Conservation (phyloP, 2,329 filamentous ascomycete species). For the Ophiostoma himal-ulmi region DNA sequence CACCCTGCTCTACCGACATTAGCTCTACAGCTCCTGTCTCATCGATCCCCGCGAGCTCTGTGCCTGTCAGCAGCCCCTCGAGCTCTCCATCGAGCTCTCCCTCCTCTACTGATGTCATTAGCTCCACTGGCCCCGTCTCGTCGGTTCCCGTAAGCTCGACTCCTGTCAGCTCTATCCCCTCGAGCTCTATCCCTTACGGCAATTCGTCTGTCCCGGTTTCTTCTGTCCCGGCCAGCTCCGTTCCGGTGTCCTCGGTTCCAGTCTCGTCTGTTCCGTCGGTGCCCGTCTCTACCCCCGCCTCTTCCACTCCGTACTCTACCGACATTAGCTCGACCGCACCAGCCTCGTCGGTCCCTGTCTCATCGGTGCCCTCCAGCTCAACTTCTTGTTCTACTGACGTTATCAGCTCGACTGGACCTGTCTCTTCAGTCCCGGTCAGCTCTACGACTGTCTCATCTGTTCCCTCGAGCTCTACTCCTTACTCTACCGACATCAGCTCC, state of each 20-base stretch:
- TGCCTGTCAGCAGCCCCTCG: not conserved
- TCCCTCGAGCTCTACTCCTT: not conserved
- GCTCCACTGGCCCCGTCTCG: not conserved
- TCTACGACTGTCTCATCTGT: not conserved
- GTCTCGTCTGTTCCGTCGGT: not conserved
- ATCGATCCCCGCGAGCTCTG: not conserved
- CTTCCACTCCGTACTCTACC: not conserved
- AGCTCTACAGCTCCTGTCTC: not conserved
- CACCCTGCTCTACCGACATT: not conserved
- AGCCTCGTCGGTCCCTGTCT: not conserved
- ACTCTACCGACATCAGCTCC: not conserved
- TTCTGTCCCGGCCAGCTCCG: not conserved
- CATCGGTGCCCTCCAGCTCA: not conserved
- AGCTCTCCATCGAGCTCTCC: too few relatives aligned
- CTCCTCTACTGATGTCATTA: not conserved
- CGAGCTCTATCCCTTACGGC: not conserved
- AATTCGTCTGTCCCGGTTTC: not conserved
- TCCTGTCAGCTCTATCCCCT: not conserved
- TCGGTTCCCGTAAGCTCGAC: not conserved
- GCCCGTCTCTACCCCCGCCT: too few relatives aligned
- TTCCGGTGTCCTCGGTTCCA: not conserved
- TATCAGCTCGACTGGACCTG: not conserved
- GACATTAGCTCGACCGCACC: not conserved
- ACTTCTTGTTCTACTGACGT: not conserved
- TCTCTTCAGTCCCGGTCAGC: not conserved